Base-by-base conservation (phyloP, 164 flowering plant species). In the Taxillus chinensis region DNA sequence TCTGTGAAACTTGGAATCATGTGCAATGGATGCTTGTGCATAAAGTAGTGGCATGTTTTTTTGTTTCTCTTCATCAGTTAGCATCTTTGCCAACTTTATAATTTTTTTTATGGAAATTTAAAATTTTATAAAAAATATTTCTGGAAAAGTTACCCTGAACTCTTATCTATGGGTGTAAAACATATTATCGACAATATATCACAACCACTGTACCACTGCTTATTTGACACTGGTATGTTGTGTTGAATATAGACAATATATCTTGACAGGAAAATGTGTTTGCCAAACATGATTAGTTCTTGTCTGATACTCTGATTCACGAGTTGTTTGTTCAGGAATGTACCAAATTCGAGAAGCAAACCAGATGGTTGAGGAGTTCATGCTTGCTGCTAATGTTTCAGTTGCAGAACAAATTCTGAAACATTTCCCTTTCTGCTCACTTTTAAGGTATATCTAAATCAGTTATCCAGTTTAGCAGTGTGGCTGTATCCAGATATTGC, bases 331-430 rank as follows among this genome's bases (percentile, higher is more conserved):
- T 71, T 46, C 80, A 95, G 99, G 99, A 39, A 95, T 95, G 92
- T 95, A 95, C 66, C 99, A 95, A 77, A 95, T 95, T 71, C 82
- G 96, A 62, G 99, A 95, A 75, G 96, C 99, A 64, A 95, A 95
- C 77, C 99, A 95, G 77, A 95, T 95, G 99, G 85, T 95, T 64
- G 99, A 95, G 80, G 99, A 95, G 79, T 95, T 91, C 69, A 95
- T 95, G 99, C 87, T 95, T 65, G 97, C 97, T 58, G 99, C 99
- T 66, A 95, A 95, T 85, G 79, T 95, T 68, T 90, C 99, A 39
- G 99, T 95, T 62, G 97, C 99, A 59, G 88, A 83, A 71, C 80
- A 89, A 68, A 89, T 91, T 58, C 82, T 87, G 68, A 75, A 81
- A 51, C 81, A 86, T 73, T 91, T 86, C 68, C 83, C 97, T 40